phyloP scores from a whole-genome alignment of 163 green algal genomes.

The Scenedesmus sp. region DNA sequence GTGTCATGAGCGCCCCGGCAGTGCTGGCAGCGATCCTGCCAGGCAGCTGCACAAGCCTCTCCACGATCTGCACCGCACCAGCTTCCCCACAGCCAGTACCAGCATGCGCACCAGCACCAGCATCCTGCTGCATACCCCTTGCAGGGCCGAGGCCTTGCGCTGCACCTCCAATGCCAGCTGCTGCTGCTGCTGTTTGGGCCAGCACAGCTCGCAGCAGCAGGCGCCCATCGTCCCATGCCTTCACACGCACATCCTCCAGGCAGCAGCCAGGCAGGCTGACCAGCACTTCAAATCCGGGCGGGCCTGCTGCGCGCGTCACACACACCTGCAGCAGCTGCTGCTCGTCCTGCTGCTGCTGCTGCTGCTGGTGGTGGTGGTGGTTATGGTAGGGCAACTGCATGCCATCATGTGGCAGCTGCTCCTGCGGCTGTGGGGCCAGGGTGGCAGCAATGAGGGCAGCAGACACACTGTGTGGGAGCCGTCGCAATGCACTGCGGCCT shows the following conservation, averaged over 20 bases:
- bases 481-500: too few relatives aligned
- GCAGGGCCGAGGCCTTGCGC: not conserved
- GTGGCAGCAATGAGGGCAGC: too few relatives aligned
- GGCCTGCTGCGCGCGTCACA: conserved; percentile 8
- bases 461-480: too few relatives aligned
- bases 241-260: conserved; percentile 53
- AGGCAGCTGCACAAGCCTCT: conserved; percentile 44
- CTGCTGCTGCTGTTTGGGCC: not conserved
- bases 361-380: not conserved
- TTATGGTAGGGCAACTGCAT: not conserved
- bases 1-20: conserved; percentile 58
- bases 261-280: conserved; percentile 48
- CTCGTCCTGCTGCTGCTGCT: not conserved
- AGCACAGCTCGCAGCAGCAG: conserved; percentile 47
- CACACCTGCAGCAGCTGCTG: conserved; percentile 21
- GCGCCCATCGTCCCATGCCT: conserved; percentile 49
- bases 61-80: not conserved
- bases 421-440: not conserved
- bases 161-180: not conserved
- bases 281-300: conserved; percentile 57
- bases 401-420: not conserved
- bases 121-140: not conserved
- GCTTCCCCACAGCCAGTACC: not conserved
- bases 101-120: not conserved
- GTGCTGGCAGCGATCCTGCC: conserved; percentile 30